phyloP scores from a whole-genome alignment of 2,329 filamentous ascomycete genomes.

The Diaporthe sp. region DNA sequence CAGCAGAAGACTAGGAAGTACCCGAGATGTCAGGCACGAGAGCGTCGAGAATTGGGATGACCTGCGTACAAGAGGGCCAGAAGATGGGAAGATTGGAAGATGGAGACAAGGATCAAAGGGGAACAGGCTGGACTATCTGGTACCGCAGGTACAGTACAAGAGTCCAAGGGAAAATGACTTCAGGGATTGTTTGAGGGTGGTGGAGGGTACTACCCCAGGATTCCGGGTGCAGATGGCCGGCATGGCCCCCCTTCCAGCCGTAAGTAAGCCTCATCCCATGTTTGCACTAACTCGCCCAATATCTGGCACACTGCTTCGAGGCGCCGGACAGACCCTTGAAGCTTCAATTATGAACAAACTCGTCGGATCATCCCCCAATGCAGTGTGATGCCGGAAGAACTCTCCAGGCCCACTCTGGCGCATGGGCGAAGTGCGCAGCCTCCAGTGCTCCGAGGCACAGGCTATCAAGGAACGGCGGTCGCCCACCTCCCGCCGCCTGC shows the following conservation, averaged over 20 bases:
- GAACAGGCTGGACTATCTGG: slow-evolving; percentile 14
- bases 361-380: slow-evolving; percentile 22
- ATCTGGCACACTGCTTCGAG: slow-evolving; percentile 19
- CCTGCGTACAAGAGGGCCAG: slow-evolving; percentile 26
- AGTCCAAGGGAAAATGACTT: slow-evolving; percentile 24
- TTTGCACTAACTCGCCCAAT: slow-evolving; percentile 23
- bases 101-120: slow-evolving; percentile 28
- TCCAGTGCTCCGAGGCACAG: slow-evolving; percentile 4
- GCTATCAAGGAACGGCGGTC: slow-evolving; percentile 28
- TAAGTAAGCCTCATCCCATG: slow-evolving; percentile 23
- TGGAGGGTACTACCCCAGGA: slow-evolving; percentile 37
- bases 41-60: slow-evolving; percentile 30
- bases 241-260: slow-evolving; percentile 13
- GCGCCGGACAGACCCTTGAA: slow-evolving; percentile 13
- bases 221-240: slow-evolving; percentile 28
- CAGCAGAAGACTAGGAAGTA: background rate
- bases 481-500: slow-evolving; percentile 25
- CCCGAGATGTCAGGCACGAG: slow-evolving; percentile 17
- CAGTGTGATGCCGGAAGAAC: slow-evolving; percentile 22
- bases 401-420: slow-evolving; percentile 19
- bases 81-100: slow-evolving; percentile 15
- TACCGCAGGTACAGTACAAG: slow-evolving; percentile 33
- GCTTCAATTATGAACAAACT: background rate
- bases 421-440: slow-evolving; percentile 22
- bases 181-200: slow-evolving; percentile 26